These are phyloP conservation scores for Ciborinia camelliae DNA, from an alignment of 2,329 filamentous ascomycete species.

Conservation along the genomic window DNA sequence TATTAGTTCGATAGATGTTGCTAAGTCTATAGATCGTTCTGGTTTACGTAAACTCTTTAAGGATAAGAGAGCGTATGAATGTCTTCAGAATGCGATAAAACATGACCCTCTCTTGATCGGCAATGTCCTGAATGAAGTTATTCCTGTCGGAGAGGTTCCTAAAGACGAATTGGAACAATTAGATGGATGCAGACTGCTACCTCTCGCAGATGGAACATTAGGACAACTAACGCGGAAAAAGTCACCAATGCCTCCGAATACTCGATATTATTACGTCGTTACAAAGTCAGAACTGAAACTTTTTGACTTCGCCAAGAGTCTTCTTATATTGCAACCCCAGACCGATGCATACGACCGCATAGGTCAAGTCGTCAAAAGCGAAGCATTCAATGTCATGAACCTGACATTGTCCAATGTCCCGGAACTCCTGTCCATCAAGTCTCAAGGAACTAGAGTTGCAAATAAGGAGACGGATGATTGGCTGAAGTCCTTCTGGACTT, in stretches of 20 bases:
- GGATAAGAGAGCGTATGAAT: background rate
- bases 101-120: slow-evolving; percentile 16
- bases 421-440: slow-evolving; percentile 22
- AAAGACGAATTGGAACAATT: slow-evolving; percentile 23
- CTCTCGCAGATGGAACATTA: slow-evolving; percentile 29
- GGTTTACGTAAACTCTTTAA: slow-evolving; percentile 27
- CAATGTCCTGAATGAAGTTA: slow-evolving; percentile 17
- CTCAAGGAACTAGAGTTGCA: background rate
- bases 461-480: slow-evolving; percentile 23
- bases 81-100: slow-evolving; percentile 19
- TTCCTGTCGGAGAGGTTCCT: slow-evolving; percentile 12
- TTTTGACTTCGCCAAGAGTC: slow-evolving; percentile 29
- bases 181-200: slow-evolving; percentile 33
- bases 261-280: slow-evolving; percentile 22
- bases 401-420: slow-evolving; percentile 26
- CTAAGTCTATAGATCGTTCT: slow-evolving; percentile 22
- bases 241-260: background rate
- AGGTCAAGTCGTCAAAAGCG: slow-evolving; percentile 7
- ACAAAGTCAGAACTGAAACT: slow-evolving; percentile 25
- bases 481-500: slow-evolving; percentile 29
- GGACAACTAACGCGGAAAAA: slow-evolving; percentile 22
- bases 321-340: slow-evolving; percentile 20
- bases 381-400: slow-evolving; percentile 29
- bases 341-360: background rate
- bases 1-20: slow-evolving; percentile 20